These are phyloP conservation scores for Aethionema arabicum DNA, from an alignment of 345 rosid species.

Conservation along the genomic window DNA sequence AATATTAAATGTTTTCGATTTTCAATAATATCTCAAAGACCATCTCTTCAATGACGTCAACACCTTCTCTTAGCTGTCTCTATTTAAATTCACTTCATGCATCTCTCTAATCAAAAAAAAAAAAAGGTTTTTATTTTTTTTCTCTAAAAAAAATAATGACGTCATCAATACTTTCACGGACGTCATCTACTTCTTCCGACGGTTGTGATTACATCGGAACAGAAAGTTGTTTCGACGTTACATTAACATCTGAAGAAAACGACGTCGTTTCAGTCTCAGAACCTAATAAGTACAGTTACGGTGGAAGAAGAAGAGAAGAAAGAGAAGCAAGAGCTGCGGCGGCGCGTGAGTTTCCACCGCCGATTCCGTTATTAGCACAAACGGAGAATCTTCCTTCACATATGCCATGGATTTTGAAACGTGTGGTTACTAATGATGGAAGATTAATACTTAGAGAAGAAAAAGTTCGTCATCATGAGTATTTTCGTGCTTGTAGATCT, in stretches of 20 bases:
- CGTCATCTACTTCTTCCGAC: conserved; percentile 38
- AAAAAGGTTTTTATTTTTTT: conserved; percentile 22
- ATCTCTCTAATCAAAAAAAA: conserved; percentile 23
- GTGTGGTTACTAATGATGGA: conserved; percentile 65
- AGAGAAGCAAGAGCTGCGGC: conserved; percentile 39
- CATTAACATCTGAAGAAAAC: conserved; percentile 30
- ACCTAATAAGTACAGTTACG: conserved; percentile 20
- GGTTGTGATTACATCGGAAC: conserved; percentile 73
- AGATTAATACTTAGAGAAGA: conserved; percentile 64
- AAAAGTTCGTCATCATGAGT: conserved; percentile 63
- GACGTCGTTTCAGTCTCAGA: not conserved
- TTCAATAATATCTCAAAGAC: conserved; percentile 35
- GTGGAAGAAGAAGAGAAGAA: conserved; percentile 37
- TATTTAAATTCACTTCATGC: conserved; percentile 38
- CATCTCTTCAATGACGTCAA: conserved; percentile 34
- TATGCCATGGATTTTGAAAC: conserved; percentile 67
- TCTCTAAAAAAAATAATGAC: conserved; percentile 6
- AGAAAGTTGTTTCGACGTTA: conserved; percentile 71
- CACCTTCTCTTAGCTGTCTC: conserved; percentile 38
- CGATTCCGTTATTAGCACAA: conserved; percentile 57
- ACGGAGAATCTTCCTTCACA: conserved; percentile 48
- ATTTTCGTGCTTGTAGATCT: conserved; percentile 59
- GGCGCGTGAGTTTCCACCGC: conserved; percentile 69
- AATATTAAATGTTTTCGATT: conserved; percentile 36
- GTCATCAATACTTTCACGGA: conserved; percentile 34